A percentile compares a stretch with the other conserved stretches of the same genome.
Conservation (phyloP, 2,329 filamentous ascomycete species). For the Trichoderma atroviride region DNA sequence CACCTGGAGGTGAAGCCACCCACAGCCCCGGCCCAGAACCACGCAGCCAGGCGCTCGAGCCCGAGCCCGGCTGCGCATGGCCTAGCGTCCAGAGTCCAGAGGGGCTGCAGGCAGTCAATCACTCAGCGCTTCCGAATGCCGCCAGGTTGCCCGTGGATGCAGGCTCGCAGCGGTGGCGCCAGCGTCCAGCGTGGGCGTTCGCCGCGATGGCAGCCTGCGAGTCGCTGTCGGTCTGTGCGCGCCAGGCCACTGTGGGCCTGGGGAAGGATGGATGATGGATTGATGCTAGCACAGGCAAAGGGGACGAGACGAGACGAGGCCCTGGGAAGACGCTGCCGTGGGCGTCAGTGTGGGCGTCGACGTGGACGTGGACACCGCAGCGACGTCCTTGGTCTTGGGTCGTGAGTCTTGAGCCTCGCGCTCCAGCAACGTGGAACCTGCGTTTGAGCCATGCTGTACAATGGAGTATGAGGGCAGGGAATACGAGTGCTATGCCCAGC, state of each 20-base stretch:
- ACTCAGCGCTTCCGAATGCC: constrained; percentile 18
- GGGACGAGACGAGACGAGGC: neutral
- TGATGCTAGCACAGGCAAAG: neutral
- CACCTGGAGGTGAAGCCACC: constrained; percentile 7
- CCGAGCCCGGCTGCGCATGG: constrained; percentile 24
- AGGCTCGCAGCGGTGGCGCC: constrained; percentile 17
- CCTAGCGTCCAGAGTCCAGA: constrained; percentile 2
- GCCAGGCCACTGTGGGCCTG: constrained; percentile 18
- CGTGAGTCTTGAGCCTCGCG: constrained; percentile 4
- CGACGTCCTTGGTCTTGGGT: neutral
- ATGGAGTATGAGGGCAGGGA: neutral
- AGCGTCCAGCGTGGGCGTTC: constrained; percentile 6
- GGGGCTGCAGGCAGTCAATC: constrained; percentile 23
- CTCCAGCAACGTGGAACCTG: neutral
- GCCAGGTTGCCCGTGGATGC: constrained; percentile 12
- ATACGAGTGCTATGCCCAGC: neutral
- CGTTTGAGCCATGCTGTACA: neutral
- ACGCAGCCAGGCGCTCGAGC: neutral
- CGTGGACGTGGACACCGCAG: neutral
- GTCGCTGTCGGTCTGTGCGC: constrained; percentile 23
- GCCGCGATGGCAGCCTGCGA: constrained; percentile 20
- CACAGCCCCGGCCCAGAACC: constrained; percentile 16
- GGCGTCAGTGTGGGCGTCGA: neutral
- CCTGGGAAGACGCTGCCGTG: neutral
- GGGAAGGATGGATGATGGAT: constrained; percentile 6